Conservation (phyloP, 768 basidiomycete species). For the Suillus decipiens region DNA sequence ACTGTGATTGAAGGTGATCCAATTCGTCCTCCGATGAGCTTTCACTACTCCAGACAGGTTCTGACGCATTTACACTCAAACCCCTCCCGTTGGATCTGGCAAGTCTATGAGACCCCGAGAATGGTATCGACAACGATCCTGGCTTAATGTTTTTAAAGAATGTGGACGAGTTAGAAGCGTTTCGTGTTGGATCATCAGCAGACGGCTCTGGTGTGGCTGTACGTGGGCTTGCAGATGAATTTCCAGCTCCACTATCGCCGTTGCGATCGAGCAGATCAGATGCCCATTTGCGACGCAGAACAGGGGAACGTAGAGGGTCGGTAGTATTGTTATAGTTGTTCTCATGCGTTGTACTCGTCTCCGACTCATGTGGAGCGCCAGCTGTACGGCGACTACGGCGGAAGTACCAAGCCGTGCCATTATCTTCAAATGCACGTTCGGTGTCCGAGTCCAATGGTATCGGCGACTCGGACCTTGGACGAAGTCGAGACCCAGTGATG, state of each 20-base stretch:
- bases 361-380: slow-evolving; percentile 29
- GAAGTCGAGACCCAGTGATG: slow-evolving; percentile 22
- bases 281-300: slow-evolving; percentile 51
- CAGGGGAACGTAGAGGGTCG: slow-evolving; percentile 43
- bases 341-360: slow-evolving; percentile 34
- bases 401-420: slow-evolving; percentile 56
- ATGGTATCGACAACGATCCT: slow-evolving; percentile 44
- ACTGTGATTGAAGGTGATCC: slow-evolving; percentile 18
- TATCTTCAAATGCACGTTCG: slow-evolving; percentile 62
- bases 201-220: slow-evolving; percentile 13
- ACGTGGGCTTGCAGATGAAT: slow-evolving; percentile 14
- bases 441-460: slow-evolving; percentile 80
- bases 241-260: slow-evolving; percentile 16
- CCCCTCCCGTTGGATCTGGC: slow-evolving; percentile 25
- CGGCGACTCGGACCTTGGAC: slow-evolving; percentile 44
- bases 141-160: slow-evolving; percentile 46
- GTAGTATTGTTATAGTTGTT: slow-evolving; percentile 26
- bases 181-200: slow-evolving; percentile 15
- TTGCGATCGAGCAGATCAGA: slow-evolving; percentile 41
- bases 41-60: slow-evolving; percentile 58
- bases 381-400: slow-evolving; percentile 44
- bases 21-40: slow-evolving; percentile 55
- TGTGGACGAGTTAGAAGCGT: slow-evolving; percentile 25
- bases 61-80: slow-evolving; percentile 32
- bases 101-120: slow-evolving; percentile 29